These are phyloP conservation scores for Stromatinia cepivora DNA, from an alignment of 2,329 filamentous ascomycete species.

Conservation along the genomic window DNA sequence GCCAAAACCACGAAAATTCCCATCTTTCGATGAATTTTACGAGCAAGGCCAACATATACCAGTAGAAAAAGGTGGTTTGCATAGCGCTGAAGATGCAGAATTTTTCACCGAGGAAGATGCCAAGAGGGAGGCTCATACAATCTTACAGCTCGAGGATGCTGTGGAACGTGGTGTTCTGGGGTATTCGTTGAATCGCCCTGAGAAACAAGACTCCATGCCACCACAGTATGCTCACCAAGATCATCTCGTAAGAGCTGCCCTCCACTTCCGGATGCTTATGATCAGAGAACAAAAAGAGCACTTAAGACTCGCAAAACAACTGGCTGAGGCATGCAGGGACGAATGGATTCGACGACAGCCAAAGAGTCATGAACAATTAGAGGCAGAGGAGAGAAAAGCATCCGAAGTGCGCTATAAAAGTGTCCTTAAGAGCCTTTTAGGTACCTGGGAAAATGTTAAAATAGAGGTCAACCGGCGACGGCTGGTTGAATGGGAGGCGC, in stretches of 20 bases:
- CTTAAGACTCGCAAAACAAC: slow-evolving; percentile 70
- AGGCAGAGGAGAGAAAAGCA: slow-evolving; percentile 71
- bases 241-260: slow-evolving; percentile 75
- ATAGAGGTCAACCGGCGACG: slow-evolving; percentile 61
- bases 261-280: slow-evolving; percentile 80
- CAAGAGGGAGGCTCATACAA: slow-evolving; percentile 65
- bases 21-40: slow-evolving; percentile 60
- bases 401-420: slow-evolving; percentile 69
- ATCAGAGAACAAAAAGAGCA: slow-evolving; percentile 77
- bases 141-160: slow-evolving; percentile 70
- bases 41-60: slow-evolving; percentile 51
- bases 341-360: slow-evolving; percentile 74
- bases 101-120: slow-evolving; percentile 62
- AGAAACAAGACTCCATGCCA: slow-evolving; percentile 69
- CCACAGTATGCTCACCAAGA: slow-evolving; percentile 86
- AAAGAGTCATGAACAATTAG: slow-evolving; percentile 76
- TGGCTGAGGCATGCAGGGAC: slow-evolving; percentile 76
- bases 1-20: slow-evolving; percentile 52
- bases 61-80: slow-evolving; percentile 57
- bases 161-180: slow-evolving; percentile 74
- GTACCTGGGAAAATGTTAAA: slow-evolving; percentile 65
- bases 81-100: slow-evolving; percentile 57
- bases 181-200: slow-evolving; percentile 67
- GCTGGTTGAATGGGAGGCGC: slow-evolving; percentile 62
- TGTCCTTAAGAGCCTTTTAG: slow-evolving; percentile 59